These are phyloP conservation scores for Emericellopsis cladophorae DNA, from an alignment of 2,329 filamentous ascomycete species.

Conservation along the genomic window DNA sequence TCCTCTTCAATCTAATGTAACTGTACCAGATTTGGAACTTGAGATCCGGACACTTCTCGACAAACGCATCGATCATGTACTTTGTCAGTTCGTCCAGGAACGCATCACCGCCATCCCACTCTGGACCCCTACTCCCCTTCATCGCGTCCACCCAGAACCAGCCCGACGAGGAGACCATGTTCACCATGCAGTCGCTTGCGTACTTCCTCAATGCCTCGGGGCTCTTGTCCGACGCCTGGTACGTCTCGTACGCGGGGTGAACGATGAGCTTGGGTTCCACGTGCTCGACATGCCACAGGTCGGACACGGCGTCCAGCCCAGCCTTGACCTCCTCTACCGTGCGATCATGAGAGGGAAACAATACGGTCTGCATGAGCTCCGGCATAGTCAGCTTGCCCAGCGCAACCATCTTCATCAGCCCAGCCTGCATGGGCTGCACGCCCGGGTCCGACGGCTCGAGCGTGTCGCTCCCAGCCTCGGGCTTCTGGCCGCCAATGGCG, in stretches of 20 bases:
- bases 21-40: conserved; percentile 1
- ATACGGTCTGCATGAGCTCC: background rate
- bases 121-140: background rate
- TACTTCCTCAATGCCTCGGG: background rate
- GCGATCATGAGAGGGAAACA: background rate
- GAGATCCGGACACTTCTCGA: background rate
- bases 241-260: background rate
- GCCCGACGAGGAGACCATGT: background rate
- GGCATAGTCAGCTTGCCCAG: background rate
- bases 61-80: background rate
- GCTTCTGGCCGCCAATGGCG: background rate
- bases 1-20: background rate
- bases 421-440: background rate
- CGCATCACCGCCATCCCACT: background rate
- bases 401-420: background rate
- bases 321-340: background rate
- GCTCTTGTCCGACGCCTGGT: background rate
- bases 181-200: background rate
- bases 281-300: background rate
- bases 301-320: background rate
- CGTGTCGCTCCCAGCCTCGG: background rate
- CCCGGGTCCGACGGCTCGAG: background rate
- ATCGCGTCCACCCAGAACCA: background rate
- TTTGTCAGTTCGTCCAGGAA: background rate
- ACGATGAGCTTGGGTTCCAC: background rate